Percentiles rank a stretch among this genome's conserved stretches.
phyloP scores from a whole-genome alignment of 192 early-diverging fungal species.

The Irineochytrium annulatum region DNA sequence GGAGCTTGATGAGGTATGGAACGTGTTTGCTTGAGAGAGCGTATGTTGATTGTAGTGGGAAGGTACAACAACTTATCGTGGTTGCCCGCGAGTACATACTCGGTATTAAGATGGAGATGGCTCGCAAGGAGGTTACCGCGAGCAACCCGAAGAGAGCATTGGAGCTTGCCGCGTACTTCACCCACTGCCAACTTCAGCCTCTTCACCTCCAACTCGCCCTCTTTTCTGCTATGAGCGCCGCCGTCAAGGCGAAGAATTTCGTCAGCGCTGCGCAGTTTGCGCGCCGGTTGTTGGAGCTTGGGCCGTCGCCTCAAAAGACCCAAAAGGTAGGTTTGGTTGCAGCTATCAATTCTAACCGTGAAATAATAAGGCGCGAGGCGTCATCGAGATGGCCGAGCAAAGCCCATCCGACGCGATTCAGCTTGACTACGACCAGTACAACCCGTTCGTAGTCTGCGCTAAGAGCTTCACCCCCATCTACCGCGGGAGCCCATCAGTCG shows the following conservation, averaged over 20 bases:
- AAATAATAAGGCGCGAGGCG: too few relatives aligned
- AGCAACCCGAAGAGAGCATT: constrained; percentile 63
- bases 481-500: constrained; percentile 69
- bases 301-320: constrained; percentile 70
- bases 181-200: constrained; percentile 85
- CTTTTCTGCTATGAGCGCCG: constrained; percentile 79
- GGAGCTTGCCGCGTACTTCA: constrained; percentile 94
- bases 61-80: constrained; percentile 64
- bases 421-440: constrained; percentile 93
- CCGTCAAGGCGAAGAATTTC: constrained; percentile 81
- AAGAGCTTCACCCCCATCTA: constrained; percentile 86
- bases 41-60: not conserved
- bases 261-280: constrained; percentile 84
- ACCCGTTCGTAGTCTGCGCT: constrained; percentile 87
- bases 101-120: constrained; percentile 80
- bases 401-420: constrained; percentile 74
- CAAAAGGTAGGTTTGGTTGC: constrained; percentile 54
- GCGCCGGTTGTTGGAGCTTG: constrained; percentile 82
- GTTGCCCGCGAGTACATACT: constrained; percentile 90
- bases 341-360: too few relatives aligned
- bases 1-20: constrained; percentile 74
- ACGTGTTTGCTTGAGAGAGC: too few relatives aligned
- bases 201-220: constrained; percentile 84
- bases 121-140: constrained; percentile 60
- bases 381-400: constrained; percentile 73